phyloP scores from a whole-genome alignment of 352 stramenopile genomes.

The Globisporangium paroecandrum region DNA sequence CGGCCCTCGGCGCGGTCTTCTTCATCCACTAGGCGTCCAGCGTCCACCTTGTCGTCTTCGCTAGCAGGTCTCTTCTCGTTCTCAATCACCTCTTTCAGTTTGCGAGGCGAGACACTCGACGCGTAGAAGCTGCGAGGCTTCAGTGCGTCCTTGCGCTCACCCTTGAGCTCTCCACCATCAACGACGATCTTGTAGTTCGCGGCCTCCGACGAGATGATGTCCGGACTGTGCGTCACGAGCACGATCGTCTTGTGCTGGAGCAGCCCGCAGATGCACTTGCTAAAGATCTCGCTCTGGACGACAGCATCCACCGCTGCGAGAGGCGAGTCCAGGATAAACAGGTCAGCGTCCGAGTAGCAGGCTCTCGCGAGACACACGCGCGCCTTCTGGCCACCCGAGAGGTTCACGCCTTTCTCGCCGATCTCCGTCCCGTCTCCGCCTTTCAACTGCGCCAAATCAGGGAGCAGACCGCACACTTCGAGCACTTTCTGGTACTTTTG shows the following conservation, averaged over 20 bases:
- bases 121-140: background rate
- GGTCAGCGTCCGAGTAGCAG: conserved; percentile 38
- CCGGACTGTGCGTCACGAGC: conserved; percentile 89
- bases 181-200: conserved; percentile 16
- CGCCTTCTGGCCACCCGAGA: conserved; percentile 89
- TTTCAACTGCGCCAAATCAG: too few species aligned
- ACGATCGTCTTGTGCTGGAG: conserved; percentile 70
- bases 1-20: conserved; percentile 36
- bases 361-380: conserved; percentile 44
- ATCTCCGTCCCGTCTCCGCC: conserved; percentile 72
- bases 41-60: background rate
- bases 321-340: conserved; percentile 20
- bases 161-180: too few species aligned
- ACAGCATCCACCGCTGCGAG: conserved; percentile 31
- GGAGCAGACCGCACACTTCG: too few species aligned
- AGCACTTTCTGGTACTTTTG: too few species aligned
- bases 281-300: conserved; percentile 91
- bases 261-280: conserved; percentile 42
- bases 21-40: conserved; percentile 31
- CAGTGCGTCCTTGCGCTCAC: too few species aligned
- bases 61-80: background rate
- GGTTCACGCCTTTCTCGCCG: conserved; percentile 91
- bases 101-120: background rate
- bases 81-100: background rate
- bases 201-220: conserved; percentile 39